phyloP scores from a whole-genome alignment of 371 early-diverging fungal species.

The Lichtheimia hyalospora region DNA sequence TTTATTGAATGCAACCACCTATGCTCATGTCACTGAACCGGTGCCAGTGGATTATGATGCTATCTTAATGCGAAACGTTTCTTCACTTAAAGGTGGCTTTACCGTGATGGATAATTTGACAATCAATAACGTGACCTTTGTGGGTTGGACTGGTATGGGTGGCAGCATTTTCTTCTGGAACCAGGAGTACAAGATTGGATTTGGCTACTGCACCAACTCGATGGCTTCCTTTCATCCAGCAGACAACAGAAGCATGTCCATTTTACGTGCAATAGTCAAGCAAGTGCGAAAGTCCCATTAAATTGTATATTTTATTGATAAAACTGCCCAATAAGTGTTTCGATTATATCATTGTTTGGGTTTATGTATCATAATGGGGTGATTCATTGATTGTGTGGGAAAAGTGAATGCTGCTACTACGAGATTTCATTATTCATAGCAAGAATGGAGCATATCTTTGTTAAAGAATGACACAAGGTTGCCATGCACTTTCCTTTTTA shows the following conservation, averaged over 20 bases:
- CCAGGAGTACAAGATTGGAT: slow-evolving; percentile 49
- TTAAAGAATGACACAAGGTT: no score
- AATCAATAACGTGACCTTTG: slow-evolving; percentile 8
- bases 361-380: no score
- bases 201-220: slow-evolving; percentile 47
- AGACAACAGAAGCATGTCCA: slow-evolving; percentile 7
- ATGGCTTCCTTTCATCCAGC: slow-evolving; percentile 29
- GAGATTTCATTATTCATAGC: no score
- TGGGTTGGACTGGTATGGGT: slow-evolving; percentile 50
- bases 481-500: no score
- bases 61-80: background rate
- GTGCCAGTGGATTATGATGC: slow-evolving; percentile 8
- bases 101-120: background rate
- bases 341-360: no score
- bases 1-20: slow-evolving; percentile 25
- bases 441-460: no score
- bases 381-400: no score
- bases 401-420: no score
- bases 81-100: slow-evolving; percentile 11
- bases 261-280: slow-evolving; percentile 1
- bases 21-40: slow-evolving; percentile 21
- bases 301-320: no score
- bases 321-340: no score
- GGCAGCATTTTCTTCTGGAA: slow-evolving; percentile 61
- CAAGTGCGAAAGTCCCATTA: background rate